Evolutionary conservation across 2,329 filamentous ascomycete species (phyloP).

Genomic region (Trichoderma atrobrunneum): DNA sequence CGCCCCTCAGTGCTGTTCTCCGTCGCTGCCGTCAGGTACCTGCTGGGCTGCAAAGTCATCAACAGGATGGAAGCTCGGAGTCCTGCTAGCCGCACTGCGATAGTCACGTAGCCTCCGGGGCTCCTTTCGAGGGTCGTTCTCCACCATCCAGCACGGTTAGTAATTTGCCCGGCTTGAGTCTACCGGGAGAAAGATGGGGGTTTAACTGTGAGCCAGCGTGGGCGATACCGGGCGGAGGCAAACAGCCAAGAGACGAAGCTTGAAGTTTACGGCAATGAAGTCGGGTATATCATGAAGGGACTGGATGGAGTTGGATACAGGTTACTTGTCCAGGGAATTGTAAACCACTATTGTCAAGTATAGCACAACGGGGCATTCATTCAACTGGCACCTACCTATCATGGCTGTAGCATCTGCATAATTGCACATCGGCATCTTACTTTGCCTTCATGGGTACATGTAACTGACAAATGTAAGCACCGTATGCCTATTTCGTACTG

Average conservation of each 20-base stretch:
- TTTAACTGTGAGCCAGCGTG: neutral
- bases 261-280: neutral
- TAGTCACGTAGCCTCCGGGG: neutral
- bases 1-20: neutral
- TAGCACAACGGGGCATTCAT: neutral
- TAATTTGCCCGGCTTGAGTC: constrained; percentile 6
- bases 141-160: neutral
- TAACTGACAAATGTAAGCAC: neutral
- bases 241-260: neutral
- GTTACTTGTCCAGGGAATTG: neutral
- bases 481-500: constrained; percentile 6
- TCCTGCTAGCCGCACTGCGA: neutral
- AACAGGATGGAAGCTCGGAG: neutral
- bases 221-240: neutral
- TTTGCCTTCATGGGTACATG: neutral
- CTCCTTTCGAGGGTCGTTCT: neutral
- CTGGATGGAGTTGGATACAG: neutral
- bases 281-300: neutral
- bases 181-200: neutral
- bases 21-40: constrained; percentile 12
- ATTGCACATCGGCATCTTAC: neutral
- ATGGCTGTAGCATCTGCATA: neutral
- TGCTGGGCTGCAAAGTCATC: constrained; percentile 10
- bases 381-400: neutral
- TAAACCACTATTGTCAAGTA: neutral